These are phyloP conservation scores for Carex littledalei DNA, from an alignment of 176 grass and related monocot genomes.

Conservation along the genomic window DNA sequence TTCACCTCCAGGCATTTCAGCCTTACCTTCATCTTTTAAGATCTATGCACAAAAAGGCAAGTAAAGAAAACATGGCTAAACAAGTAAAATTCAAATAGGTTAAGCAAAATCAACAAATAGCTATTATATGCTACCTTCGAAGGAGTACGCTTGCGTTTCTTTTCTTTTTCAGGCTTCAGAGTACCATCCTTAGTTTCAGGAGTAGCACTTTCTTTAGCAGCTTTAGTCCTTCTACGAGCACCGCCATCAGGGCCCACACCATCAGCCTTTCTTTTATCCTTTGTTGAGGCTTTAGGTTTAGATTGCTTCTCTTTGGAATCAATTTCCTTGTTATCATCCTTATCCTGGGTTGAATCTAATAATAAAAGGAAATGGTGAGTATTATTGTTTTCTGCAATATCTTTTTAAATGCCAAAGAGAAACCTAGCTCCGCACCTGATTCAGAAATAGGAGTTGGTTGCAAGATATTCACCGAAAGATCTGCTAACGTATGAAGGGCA, in stretches of 20 bases:
- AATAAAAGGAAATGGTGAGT: neutral
- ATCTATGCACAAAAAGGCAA: neutral
- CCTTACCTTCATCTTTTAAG: constrained; percentile 14
- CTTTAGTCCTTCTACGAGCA: constrained; percentile 62
- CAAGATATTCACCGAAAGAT: constrained; percentile 94
- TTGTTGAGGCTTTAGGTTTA: constrained; percentile 46
- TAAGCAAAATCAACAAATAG: neutral
- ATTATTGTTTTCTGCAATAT: neutral
- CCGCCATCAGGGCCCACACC: constrained; percentile 38
- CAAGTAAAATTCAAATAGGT: neutral
- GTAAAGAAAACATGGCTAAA: neutral
- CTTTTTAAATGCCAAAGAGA: constrained; percentile 9
- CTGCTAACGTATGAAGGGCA: constrained; percentile 87
- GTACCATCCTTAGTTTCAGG: constrained; percentile 62
- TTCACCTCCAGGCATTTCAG: constrained; percentile 7
- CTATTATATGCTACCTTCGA: constrained; percentile 48
- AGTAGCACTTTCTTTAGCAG: constrained; percentile 45
- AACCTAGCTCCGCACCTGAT: constrained; percentile 49
- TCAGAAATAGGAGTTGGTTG: constrained; percentile 60
- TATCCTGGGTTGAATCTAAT: constrained; percentile 82
- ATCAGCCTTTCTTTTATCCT: constrained; percentile 58
- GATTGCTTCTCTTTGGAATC: constrained; percentile 63
- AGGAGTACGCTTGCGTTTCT: constrained; percentile 36
- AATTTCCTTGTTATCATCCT: constrained; percentile 73
- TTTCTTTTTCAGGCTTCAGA: constrained; percentile 61